Evolutionary conservation across 805 yeast genomes (phyloP).

Genomic region (Candida pseudofarinosa): DNA sequence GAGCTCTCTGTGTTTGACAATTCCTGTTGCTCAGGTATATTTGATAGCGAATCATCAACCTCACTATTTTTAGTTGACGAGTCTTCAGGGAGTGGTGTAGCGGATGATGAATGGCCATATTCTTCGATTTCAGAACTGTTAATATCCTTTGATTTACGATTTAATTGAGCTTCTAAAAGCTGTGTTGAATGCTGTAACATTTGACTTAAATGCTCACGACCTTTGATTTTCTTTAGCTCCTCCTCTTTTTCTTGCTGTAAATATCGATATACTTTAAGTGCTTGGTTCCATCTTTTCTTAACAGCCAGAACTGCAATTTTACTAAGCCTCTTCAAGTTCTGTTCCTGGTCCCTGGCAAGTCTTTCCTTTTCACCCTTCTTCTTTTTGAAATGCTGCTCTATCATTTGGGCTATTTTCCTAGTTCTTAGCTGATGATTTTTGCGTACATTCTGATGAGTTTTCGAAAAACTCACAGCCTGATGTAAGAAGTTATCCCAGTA

Average conservation of each 20-base stretch:
- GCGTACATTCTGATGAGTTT: conserved; percentile 62
- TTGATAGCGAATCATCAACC: conserved; percentile 11
- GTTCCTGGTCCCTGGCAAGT: conserved; percentile 69
- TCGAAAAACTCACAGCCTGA: conserved; percentile 72
- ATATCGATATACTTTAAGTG: conserved; percentile 73
- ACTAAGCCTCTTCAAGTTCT: conserved; percentile 65
- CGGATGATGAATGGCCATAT: neutral
- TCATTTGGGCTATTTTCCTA: conserved; percentile 70
- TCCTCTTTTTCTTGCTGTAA: conserved; percentile 76
- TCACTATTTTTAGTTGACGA: conserved; percentile 9
- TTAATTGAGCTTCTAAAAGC: conserved; percentile 78
- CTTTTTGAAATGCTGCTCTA: conserved; percentile 83
- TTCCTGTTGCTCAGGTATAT: conserved; percentile 18
- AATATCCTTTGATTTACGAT: conserved; percentile 30
- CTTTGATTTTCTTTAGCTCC: conserved; percentile 71
- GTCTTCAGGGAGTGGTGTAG: neutral
- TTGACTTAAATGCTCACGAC: conserved; percentile 81
- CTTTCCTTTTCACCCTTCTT: conserved; percentile 87
- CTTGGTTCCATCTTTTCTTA: conserved; percentile 85
- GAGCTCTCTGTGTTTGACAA: conserved; percentile 1
- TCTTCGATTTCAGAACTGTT: neutral
- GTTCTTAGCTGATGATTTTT: conserved; percentile 63
- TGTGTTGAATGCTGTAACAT: conserved; percentile 91
- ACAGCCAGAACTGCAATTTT: conserved; percentile 79
- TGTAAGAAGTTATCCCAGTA: conserved; percentile 70